Percentiles rank a stretch among this genome's conserved stretches.
Evolutionary conservation across 2,329 filamentous ascomycete species (phyloP).

Genomic region (Lachnum nothofagi): DNA sequence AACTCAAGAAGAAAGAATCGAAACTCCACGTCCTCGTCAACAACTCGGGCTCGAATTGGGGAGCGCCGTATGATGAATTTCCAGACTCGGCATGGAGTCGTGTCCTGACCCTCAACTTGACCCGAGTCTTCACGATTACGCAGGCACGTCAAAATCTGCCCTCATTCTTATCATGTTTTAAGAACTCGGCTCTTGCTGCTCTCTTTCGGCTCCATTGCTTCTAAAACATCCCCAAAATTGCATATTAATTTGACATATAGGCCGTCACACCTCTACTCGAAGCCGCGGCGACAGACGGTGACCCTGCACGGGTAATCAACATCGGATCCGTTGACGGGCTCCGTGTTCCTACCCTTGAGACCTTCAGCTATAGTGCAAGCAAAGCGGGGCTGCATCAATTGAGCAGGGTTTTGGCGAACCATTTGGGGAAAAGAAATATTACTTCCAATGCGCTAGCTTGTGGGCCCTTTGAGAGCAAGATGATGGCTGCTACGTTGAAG

Average conservation of each 20-base stretch:
- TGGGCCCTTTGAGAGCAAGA: constrained; percentile 65
- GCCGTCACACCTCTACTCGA: constrained; percentile 59
- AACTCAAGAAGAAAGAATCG: constrained; percentile 48
- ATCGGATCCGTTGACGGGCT: constrained; percentile 61
- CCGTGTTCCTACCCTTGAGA: constrained; percentile 53
- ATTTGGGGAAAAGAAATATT: constrained; percentile 55
- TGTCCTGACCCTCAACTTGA: constrained; percentile 55
- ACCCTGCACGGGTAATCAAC: constrained; percentile 57
- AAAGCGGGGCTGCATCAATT: constrained; percentile 64
- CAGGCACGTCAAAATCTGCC: too few species aligned
- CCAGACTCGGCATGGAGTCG: constrained; percentile 55
- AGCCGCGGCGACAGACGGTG: constrained; percentile 37
- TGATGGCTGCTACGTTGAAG: constrained; percentile 67
- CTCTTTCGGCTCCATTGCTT: too few species aligned
- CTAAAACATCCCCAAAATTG: too few species aligned
- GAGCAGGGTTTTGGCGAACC: constrained; percentile 57
- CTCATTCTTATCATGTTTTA: too few species aligned
- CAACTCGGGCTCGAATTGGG: constrained; percentile 63
- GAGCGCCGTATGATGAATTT: constrained; percentile 53
- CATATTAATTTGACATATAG: too few species aligned
- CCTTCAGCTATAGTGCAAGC: constrained; percentile 54
- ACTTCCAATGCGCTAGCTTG: constrained; percentile 67
- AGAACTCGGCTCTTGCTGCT: too few species aligned
- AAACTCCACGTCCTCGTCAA: constrained; percentile 60
- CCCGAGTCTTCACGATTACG: constrained; percentile 61